Percentiles rank a stretch among this genome's conserved stretches.
Evolutionary conservation across 2,329 filamentous ascomycete genomes (phyloP).

Genomic region (Phaeosphaeria sp.): DNA sequence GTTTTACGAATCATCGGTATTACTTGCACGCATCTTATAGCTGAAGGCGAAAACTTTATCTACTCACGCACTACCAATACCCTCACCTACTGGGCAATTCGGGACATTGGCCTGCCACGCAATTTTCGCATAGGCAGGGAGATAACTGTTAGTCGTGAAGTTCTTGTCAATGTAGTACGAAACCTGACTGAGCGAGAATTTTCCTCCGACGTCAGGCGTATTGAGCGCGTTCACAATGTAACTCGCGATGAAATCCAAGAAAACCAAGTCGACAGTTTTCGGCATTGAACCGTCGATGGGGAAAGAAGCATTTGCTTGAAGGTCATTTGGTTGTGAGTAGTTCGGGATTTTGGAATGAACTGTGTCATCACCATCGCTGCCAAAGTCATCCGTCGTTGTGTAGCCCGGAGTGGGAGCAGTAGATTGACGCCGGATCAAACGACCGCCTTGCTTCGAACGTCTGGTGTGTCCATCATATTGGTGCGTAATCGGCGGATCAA

Average conservation of each 20-base stretch:
- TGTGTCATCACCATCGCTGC: conserved; percentile 63
- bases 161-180: conserved; percentile 46
- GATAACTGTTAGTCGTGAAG: conserved; percentile 53
- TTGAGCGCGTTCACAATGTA: conserved; percentile 47
- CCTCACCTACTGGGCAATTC: conserved; percentile 48
- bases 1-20: too few species aligned
- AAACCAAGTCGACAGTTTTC: conserved; percentile 60
- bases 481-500: conserved; percentile 53
- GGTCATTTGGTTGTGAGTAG: conserved; percentile 58
- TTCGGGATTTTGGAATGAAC: conserved; percentile 56
- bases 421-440: conserved; percentile 59
- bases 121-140: conserved; percentile 50
- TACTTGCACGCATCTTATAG: too few species aligned
- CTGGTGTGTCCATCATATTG: conserved; percentile 26
- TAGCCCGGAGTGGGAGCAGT: conserved; percentile 57
- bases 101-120: conserved; percentile 50
- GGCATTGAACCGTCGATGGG: conserved; percentile 52
- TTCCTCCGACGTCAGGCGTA: conserved; percentile 37
- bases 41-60: not conserved
- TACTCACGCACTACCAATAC: conserved; percentile 29
- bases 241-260: conserved; percentile 57
- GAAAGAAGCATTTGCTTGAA: conserved; percentile 59
- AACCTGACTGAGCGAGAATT: conserved; percentile 39
- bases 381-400: conserved; percentile 64
- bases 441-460: conserved; percentile 43